Percentiles rank a stretch among this genome's conserved stretches.
Conservation (phyloP, 192 early-diverging fungal species). For the Fimicolochytrium jonesii region DNA sequence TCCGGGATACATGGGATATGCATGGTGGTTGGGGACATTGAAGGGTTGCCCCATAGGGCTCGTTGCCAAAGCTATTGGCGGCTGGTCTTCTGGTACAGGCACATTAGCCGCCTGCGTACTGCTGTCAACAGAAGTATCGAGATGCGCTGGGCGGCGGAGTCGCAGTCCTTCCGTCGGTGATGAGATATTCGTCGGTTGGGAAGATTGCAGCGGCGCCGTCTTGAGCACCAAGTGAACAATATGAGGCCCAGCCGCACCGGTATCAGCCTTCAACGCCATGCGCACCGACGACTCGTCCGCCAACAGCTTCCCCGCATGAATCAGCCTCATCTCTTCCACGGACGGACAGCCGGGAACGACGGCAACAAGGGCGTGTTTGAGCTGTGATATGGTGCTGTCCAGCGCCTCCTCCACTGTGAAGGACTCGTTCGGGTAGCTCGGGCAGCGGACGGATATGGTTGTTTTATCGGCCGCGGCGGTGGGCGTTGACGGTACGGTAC, state of each 20-base stretch:
- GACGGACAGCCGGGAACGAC: slow-evolving; percentile 10
- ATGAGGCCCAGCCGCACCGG: background rate
- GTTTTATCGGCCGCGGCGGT: background rate
- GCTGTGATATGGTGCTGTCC: slow-evolving; percentile 7
- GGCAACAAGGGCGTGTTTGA: slow-evolving; percentile 17
- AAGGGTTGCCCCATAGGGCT: background rate
- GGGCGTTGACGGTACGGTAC: no score
- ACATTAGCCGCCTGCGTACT: background rate
- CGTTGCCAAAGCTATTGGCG: background rate
- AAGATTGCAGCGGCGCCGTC: background rate
- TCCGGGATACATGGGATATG: no score
- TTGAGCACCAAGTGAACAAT: slow-evolving; percentile 27
- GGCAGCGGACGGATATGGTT: slow-evolving; percentile 21
- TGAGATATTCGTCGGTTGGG: background rate
- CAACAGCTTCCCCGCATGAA: slow-evolving; percentile 24
- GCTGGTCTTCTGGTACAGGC: background rate
- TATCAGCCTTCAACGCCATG: background rate
- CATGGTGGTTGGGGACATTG: no score
- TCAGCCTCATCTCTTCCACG: slow-evolving; percentile 16
- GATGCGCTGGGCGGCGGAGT: no score
- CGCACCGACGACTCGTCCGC: slow-evolving; percentile 5
- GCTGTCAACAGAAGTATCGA: no score
- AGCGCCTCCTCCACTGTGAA: slow-evolving; percentile 1
- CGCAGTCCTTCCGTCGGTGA: no score
- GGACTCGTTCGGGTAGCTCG: slow-evolving; percentile 18